A percentile compares a stretch with the other conserved stretches of the same genome.
phyloP scores from a whole-genome alignment of 345 rosid genomes.

The Geranium brycei region DNA sequence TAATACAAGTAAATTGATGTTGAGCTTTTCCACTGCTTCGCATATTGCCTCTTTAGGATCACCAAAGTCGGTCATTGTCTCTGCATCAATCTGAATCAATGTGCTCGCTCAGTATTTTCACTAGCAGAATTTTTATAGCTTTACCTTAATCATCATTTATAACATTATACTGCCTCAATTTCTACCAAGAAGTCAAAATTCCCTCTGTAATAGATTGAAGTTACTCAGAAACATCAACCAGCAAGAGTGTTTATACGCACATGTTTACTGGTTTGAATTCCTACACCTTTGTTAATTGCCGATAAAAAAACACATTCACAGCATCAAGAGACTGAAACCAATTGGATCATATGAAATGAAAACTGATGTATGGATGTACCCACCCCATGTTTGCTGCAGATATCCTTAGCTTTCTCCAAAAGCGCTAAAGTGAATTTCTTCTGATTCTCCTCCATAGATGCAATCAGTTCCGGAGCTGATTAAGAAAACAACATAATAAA shows the following conservation, averaged over 20 bases:
- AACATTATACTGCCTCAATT: not conserved
- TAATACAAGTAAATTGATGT: slow-evolving; percentile 29
- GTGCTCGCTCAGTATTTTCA: not conserved
- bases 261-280: too few species aligned
- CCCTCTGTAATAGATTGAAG: too few species aligned
- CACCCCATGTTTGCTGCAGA: slow-evolving; percentile 48
- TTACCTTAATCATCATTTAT: too few species aligned
- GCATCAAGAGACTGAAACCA: too few species aligned
- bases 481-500: not conserved
- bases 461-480: slow-evolving; percentile 47
- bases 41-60: slow-evolving; percentile 37
- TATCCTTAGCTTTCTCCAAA: slow-evolving; percentile 28
- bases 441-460: slow-evolving; percentile 33
- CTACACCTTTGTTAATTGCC: too few species aligned
- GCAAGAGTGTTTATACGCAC: too few species aligned
- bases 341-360: too few species aligned
- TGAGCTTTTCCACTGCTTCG: slow-evolving; percentile 31
- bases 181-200: too few species aligned
- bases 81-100: slow-evolving; percentile 33
- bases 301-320: too few species aligned
- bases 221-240: too few species aligned
- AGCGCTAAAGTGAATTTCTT: slow-evolving; percentile 26
- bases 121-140: too few species aligned
- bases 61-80: slow-evolving; percentile 32
- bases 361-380: not conserved